Evolutionary conservation across 2,329 filamentous ascomycete species (phyloP).

Genomic region (Aspergillus candidus): DNA sequence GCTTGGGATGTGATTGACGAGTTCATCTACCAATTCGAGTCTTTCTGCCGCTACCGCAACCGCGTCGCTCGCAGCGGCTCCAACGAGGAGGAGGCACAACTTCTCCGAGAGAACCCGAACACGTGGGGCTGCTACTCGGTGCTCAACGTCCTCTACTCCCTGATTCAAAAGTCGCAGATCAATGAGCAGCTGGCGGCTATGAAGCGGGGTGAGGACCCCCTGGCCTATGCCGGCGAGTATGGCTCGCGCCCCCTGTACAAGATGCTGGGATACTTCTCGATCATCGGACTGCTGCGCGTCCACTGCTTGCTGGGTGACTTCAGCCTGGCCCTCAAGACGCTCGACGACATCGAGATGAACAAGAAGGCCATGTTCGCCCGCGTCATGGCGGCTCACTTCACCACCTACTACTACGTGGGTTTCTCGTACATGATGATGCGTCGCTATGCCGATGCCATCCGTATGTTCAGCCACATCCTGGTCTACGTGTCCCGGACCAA

Average conservation of each 20-base stretch:
- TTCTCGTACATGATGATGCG: constrained; percentile 99
- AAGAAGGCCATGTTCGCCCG: constrained; percentile 99
- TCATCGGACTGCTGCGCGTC: constrained; percentile 91
- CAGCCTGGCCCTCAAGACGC: constrained; percentile 94
- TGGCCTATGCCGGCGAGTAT: constrained; percentile 87
- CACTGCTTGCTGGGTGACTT: constrained; percentile 97
- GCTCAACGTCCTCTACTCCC: constrained; percentile 96
- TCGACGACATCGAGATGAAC: constrained; percentile 99
- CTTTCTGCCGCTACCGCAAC: constrained; percentile 95
- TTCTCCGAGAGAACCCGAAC: constrained; percentile 94
- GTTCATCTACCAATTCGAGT: constrained; percentile 99
- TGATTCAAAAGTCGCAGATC: constrained; percentile 97
- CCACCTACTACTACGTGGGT: constrained; percentile 99
- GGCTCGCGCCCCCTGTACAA: constrained; percentile 90
- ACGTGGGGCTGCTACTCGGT: constrained; percentile 99
- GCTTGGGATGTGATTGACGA: constrained; percentile 99
- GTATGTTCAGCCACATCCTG: constrained; percentile 99
- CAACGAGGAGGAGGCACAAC: constrained; percentile 86
- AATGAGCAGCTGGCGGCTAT: constrained; percentile 93
- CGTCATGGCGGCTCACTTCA: constrained; percentile 99
- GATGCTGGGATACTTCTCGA: constrained; percentile 99
- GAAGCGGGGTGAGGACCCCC: constrained; percentile 87
- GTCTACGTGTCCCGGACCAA: constrained; percentile 98
- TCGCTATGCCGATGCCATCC: constrained; percentile 96
- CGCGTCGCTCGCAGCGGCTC: constrained; percentile 72